These are phyloP conservation scores for Catunica adiposa DNA, from an alignment of 2,329 filamentous ascomycete species.

Conservation along the genomic window DNA sequence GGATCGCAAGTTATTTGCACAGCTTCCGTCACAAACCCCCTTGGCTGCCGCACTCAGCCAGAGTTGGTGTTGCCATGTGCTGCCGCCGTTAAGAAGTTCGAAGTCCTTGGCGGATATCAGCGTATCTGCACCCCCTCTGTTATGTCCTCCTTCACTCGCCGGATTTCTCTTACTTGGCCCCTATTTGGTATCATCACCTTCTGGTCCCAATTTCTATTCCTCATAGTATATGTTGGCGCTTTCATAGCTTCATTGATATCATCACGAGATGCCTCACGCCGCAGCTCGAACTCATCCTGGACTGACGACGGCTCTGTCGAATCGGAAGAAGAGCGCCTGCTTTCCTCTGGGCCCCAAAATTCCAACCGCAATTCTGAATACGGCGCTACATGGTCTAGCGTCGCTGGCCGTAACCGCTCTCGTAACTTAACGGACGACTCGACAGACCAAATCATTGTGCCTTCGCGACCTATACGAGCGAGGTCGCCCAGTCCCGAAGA, in stretches of 20 bases:
- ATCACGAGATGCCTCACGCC: constrained; percentile 54
- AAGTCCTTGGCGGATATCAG: not conserved
- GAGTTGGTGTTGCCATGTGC: constrained; percentile 68
- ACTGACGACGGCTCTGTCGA: constrained; percentile 83
- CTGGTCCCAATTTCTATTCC: constrained; percentile 88
- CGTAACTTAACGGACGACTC: not conserved
- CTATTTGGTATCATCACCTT: constrained; percentile 88
- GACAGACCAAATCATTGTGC: not conserved
- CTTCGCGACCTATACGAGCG: not conserved
- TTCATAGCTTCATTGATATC: constrained; percentile 66
- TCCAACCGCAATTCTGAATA: constrained; percentile 32
- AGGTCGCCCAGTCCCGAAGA: not conserved
- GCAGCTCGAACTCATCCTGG: constrained; percentile 27
- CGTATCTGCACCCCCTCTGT: constrained; percentile 75
- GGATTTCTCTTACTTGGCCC: constrained; percentile 83
- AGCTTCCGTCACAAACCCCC: constrained; percentile 44
- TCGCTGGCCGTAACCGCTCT: constrained; percentile 6
- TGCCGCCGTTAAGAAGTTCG: constrained; percentile 37
- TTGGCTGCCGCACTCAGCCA: constrained; percentile 56
- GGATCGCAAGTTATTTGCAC: constrained; percentile 91
- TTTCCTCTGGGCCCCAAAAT: constrained; percentile 27
- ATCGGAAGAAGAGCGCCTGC: constrained; percentile 81
- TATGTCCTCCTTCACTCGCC: constrained; percentile 83
- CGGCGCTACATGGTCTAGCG: constrained; percentile 9
- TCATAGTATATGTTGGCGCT: constrained; percentile 67